phyloP scores from a whole-genome alignment of 2,329 filamentous ascomycete genomes.

The Tolypocladium guangdongense region DNA sequence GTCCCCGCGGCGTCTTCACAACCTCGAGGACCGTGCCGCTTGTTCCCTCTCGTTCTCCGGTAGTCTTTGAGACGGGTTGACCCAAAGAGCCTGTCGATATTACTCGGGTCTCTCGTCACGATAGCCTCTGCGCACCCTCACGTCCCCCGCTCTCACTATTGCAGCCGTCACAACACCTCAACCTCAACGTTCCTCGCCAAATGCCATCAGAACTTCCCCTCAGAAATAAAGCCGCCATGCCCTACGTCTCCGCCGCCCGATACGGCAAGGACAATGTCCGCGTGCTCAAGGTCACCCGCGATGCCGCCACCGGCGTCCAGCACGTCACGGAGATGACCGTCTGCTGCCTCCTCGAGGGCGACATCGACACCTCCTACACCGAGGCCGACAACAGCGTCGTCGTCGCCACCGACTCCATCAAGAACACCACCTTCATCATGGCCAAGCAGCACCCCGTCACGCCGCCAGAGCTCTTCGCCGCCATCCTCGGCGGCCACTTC shows the following conservation, averaged over 20 bases:
- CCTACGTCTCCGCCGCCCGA: constrained; percentile 51
- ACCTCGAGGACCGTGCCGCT: neutral
- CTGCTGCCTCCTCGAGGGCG: constrained; percentile 82
- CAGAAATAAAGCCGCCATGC: constrained; percentile 27
- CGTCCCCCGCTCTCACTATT: no score
- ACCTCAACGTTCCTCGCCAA: neutral
- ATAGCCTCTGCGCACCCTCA: neutral
- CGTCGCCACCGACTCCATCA: constrained; percentile 95
- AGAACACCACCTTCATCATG: constrained; percentile 92
- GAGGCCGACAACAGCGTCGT: constrained; percentile 88
- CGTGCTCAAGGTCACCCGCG: constrained; percentile 84
- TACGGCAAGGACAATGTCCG: constrained; percentile 98
- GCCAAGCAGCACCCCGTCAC: constrained; percentile 89
- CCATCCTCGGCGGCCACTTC: constrained; percentile 80
- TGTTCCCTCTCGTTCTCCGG: neutral
- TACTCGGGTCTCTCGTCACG: neutral
- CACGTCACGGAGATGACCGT: constrained; percentile 92
- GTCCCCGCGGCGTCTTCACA: neutral
- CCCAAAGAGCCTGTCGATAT: neutral
- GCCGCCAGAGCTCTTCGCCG: constrained; percentile 85
- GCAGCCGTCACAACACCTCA: no score
- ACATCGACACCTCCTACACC: constrained; percentile 86
- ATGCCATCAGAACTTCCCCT: neutral
- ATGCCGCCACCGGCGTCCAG: constrained; percentile 66
- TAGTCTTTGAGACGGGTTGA: neutral